Evolutionary conservation across 2,329 filamentous ascomycete genomes (phyloP).

Genomic region (Cercospora canescens): DNA sequence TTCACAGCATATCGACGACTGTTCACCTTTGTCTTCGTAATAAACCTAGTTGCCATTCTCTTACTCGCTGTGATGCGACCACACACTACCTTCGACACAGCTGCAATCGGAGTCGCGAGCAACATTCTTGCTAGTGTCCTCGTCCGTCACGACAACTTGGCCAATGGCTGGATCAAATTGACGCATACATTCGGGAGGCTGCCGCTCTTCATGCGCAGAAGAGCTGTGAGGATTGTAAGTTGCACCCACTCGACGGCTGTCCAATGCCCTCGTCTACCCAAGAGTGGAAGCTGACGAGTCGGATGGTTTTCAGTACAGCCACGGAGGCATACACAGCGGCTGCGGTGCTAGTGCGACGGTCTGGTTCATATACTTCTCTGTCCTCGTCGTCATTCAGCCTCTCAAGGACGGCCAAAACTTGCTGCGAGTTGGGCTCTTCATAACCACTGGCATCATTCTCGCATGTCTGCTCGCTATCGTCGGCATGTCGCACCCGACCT

Average conservation of each 20-base stretch:
- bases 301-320: constrained; percentile 31
- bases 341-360: constrained; percentile 38
- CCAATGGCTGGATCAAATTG: constrained; percentile 38
- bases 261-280: constrained; percentile 12
- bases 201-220: not conserved
- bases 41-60: constrained; percentile 30
- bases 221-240: not conserved
- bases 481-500: constrained; percentile 63
- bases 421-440: not conserved
- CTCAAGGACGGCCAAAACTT: constrained; percentile 19
- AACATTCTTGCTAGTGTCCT: constrained; percentile 39
- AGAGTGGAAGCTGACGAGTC: constrained; percentile 40
- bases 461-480: constrained; percentile 61
- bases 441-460: constrained; percentile 38
- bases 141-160: constrained; percentile 42
- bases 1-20: constrained; percentile 36
- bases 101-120: constrained; percentile 30
- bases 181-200: constrained; percentile 31
- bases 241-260: constrained; percentile 29
- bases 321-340: constrained; percentile 43
- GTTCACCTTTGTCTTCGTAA: constrained; percentile 31
- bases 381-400: constrained; percentile 26
- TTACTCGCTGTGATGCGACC: constrained; percentile 17
- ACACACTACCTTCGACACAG: constrained; percentile 18
- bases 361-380: constrained; percentile 48